Percentiles rank a stretch among this genome's conserved stretches.
phyloP scores from a whole-genome alignment of 2,329 filamentous ascomycete genomes.

The Colletotrichum eleusines region DNA sequence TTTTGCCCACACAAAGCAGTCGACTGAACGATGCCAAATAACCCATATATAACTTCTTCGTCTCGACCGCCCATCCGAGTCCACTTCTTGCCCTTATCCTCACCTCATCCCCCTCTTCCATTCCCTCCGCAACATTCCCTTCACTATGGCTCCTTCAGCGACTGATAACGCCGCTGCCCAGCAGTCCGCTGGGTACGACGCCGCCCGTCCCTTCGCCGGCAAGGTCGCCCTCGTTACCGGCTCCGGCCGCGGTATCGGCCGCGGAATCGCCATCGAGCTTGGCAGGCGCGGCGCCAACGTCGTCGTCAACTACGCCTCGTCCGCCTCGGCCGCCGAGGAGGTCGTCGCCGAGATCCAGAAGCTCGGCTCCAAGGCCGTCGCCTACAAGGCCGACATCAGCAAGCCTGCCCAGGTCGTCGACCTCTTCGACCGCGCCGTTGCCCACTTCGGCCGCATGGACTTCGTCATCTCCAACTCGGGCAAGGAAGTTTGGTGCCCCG shows the following conservation, averaged over 20 bases:
- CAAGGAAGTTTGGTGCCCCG: slow-evolving; percentile 78
- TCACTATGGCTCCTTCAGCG: slow-evolving; percentile 49
- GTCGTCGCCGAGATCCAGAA: slow-evolving; percentile 66
- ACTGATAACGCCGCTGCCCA: slow-evolving; percentile 31
- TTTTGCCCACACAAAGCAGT: slow-evolving; percentile 10
- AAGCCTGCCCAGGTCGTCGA: slow-evolving; percentile 68
- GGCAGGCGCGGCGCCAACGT: slow-evolving; percentile 73
- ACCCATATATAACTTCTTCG: slow-evolving; percentile 35
- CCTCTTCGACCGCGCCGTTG: slow-evolving; percentile 75
- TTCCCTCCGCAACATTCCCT: slow-evolving; percentile 8
- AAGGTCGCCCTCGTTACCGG: slow-evolving; percentile 74
- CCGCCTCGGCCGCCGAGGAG: slow-evolving; percentile 65
- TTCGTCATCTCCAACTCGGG: slow-evolving; percentile 80
- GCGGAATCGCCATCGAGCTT: slow-evolving; percentile 75
- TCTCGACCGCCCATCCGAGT: background rate
- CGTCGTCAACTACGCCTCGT: slow-evolving; percentile 75
- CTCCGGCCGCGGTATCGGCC: slow-evolving; percentile 74
- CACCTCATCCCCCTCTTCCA: slow-evolving; percentile 6
- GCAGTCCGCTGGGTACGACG: slow-evolving; percentile 45
- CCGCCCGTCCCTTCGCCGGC: slow-evolving; percentile 57
- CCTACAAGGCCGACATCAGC: slow-evolving; percentile 75
- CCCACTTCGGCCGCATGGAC: slow-evolving; percentile 76
- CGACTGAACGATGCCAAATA: background rate
- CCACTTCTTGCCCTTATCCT: background rate
- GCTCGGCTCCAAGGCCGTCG: slow-evolving; percentile 69